Evolutionary conservation across 768 basidiomycete species (phyloP).

Genomic region (Suillus subluteus): DNA sequence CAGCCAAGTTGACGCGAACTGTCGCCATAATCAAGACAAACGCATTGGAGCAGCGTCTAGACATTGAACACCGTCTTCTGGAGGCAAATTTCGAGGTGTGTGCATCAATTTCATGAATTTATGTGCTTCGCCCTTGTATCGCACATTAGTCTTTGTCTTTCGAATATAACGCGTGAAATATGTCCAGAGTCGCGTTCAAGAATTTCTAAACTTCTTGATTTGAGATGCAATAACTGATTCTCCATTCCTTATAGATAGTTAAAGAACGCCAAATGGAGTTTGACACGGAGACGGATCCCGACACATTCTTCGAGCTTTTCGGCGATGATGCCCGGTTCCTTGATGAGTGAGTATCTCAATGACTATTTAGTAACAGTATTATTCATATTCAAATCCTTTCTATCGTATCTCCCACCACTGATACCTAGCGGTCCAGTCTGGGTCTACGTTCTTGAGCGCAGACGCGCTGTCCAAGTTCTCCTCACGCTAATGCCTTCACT

Average conservation of each 20-base stretch:
- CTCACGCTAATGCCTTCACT: slow-evolving; percentile 69
- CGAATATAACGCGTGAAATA: slow-evolving; percentile 16
- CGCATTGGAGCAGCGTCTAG: slow-evolving; percentile 72
- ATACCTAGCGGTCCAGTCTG: slow-evolving; percentile 78
- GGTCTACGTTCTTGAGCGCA: slow-evolving; percentile 87
- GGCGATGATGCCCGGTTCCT: slow-evolving; percentile 76
- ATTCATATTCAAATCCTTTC: background rate
- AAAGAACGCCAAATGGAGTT: slow-evolving; percentile 92
- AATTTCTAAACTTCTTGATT: background rate
- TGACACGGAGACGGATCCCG: slow-evolving; percentile 81
- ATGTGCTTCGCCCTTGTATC: background rate
- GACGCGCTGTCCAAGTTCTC: slow-evolving; percentile 81
- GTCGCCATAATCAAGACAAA: slow-evolving; percentile 86
- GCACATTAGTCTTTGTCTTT: background rate
- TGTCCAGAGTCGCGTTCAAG: background rate
- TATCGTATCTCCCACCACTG: slow-evolving; percentile 10
- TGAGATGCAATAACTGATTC: slow-evolving; percentile 19
- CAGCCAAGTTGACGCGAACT: slow-evolving; percentile 51
- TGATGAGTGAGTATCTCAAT: slow-evolving; percentile 62
- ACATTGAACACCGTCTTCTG: slow-evolving; percentile 78
- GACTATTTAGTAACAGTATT: background rate
- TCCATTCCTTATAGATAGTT: slow-evolving; percentile 57
- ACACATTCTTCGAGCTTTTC: slow-evolving; percentile 78
- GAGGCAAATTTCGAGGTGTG: slow-evolving; percentile 83
- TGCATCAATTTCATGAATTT: slow-evolving; percentile 10